Base-by-base conservation (phyloP, 805 yeast genomes). In the Metschnikowia sp. region DNA sequence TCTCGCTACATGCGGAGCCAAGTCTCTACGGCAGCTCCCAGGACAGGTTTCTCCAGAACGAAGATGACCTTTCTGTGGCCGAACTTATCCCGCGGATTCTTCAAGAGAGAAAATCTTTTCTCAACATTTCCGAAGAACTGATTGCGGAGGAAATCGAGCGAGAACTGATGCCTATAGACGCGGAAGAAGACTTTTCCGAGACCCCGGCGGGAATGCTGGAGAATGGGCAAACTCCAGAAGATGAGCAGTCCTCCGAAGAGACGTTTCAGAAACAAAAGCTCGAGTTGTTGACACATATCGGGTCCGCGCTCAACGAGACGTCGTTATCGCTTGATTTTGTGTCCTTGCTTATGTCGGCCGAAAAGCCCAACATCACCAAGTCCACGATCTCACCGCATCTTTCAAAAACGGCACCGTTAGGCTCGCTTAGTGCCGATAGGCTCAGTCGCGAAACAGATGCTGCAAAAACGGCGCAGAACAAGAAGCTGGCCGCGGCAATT, bases 331-430 rank as follows among this genome's bases (percentile, higher is more conserved):
- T 91, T 48, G 99, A 92, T 61, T 87, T 91, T 53, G 84, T 92
- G 1, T 88, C 97, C 1, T 72, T 92, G 50, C 69, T 94, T 48
- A 76, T 92, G 37, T 86, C 96, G 15, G 78, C 88, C 10, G 81
- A 81, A 10, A 77, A 94, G 52, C 97, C 97, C 1, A 88, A 88
- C 15, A 86, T 92, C 1, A 96, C 95, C 2, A 78, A 86, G 32
- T 75, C 90, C 2, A 88, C 97, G 1, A 88, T 92, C 82, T 89
- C 96, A 1, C 89, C 95, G 0, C 90, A 81, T 62, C 69, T 90
- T 52, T 79, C 82, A 55, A 84, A 86, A 56, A 80, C 78, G 46
- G 86, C 84, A 0, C 88, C 94, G 2, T 69, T 85, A 10, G 95
- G 92, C 0, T 83, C 96, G 0, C 69, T 91, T 47, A 81, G 79